Conservation (phyloP, 805 yeast genomes). For the Wickerhamiella siamensis region DNA sequence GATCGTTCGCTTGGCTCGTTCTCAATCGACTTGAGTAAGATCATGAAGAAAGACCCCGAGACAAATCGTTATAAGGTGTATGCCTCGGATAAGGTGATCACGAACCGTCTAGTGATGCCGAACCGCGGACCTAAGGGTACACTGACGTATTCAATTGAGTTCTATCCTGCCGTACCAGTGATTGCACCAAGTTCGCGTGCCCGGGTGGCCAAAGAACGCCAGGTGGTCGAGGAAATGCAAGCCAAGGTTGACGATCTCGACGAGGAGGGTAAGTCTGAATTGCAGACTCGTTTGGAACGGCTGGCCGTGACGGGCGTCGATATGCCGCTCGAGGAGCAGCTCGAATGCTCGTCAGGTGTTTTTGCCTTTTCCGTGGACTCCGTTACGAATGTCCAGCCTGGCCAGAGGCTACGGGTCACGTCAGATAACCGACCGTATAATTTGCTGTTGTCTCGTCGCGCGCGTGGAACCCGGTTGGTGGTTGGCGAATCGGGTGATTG, state of each 20-base stretch:
- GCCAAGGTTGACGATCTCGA: slow-evolving; percentile 15
- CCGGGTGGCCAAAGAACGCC: slow-evolving; percentile 39
- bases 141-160: slow-evolving; percentile 57
- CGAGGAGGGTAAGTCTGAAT: slow-evolving; percentile 24
- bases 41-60: slow-evolving; percentile 41
- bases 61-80: slow-evolving; percentile 51
- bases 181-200: slow-evolving; percentile 46
- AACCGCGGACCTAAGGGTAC: slow-evolving; percentile 71
- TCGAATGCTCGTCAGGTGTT: slow-evolving; percentile 57
- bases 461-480: slow-evolving; percentile 27
- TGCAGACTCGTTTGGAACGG: slow-evolving; percentile 16
- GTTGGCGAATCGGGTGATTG: slow-evolving; percentile 18
- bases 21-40: slow-evolving; percentile 49
- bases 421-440: slow-evolving; percentile 65
- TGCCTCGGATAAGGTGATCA: slow-evolving; percentile 40
- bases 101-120: slow-evolving; percentile 52
- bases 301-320: slow-evolving; percentile 22
- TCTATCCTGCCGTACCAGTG: slow-evolving; percentile 75
- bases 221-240: slow-evolving; percentile 17
- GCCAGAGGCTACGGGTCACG: slow-evolving; percentile 55
- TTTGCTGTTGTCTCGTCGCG: slow-evolving; percentile 43
- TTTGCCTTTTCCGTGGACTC: slow-evolving; percentile 43
- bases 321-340: slow-evolving; percentile 32
- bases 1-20: slow-evolving; percentile 83
- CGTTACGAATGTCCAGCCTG: slow-evolving; percentile 19